Evolutionary conservation across 202 grass and related monocot genomes (phyloP).

Genomic region (Eragrostis tef): DNA sequence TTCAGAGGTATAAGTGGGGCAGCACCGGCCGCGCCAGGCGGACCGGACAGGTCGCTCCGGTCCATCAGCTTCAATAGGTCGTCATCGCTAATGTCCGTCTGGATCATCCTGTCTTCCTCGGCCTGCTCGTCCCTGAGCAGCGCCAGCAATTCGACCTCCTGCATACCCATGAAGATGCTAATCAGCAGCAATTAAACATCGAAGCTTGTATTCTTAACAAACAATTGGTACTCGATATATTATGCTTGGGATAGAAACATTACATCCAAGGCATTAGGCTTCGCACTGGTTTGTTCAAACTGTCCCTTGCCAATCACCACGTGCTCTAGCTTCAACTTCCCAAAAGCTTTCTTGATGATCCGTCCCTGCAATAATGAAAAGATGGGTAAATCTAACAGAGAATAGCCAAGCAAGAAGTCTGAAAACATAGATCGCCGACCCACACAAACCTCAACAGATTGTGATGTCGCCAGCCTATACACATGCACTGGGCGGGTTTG

Average conservation of each 20-base stretch:
- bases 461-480: constrained; percentile 86
- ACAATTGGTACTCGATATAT: neutral
- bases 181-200: neutral
- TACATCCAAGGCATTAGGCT: constrained; percentile 70
- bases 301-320: constrained; percentile 95
- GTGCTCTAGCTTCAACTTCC: constrained; percentile 88
- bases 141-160: constrained; percentile 80
- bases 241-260: neutral
- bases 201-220: neutral
- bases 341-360: constrained; percentile 93
- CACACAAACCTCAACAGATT: constrained; percentile 76
- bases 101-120: constrained; percentile 78
- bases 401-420: neutral
- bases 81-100: constrained; percentile 72
- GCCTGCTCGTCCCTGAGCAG: constrained; percentile 74
- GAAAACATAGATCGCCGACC: constrained; percentile 25
- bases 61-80: constrained; percentile 76
- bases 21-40: neutral
- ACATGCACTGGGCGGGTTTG: constrained; percentile 90
- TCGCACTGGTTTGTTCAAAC: constrained; percentile 77
- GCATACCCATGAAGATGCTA: neutral
- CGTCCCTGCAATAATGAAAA: constrained; percentile 59
- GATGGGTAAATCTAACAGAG: neutral
- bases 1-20: constrained; percentile 53
- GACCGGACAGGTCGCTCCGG: constrained; percentile 59